Percentiles rank a stretch among this genome's conserved stretches.
phyloP scores from a whole-genome alignment of 176 grass and related monocot genomes.

The Oryza glumipatula region DNA sequence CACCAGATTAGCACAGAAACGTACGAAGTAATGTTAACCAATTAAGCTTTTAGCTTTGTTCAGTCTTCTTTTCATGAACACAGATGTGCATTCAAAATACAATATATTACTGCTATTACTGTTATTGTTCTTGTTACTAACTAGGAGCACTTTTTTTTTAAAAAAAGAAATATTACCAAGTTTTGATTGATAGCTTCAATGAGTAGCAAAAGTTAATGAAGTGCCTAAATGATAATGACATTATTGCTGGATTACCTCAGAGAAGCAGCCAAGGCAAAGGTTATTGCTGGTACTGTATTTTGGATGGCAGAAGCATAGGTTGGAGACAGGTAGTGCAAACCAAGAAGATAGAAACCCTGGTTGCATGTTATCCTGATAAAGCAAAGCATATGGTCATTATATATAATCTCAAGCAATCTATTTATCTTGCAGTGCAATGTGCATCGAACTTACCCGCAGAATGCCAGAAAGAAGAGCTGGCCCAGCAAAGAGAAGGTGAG shows the following conservation, averaged over 20 bases:
- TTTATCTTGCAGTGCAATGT: neutral
- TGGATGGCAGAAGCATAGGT: conserved; percentile 85
- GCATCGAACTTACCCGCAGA: conserved; percentile 50
- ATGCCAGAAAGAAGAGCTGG: conserved; percentile 71
- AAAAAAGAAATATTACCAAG: neutral
- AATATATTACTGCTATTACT: neutral
- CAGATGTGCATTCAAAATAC: neutral
- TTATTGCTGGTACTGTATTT: conserved; percentile 65
- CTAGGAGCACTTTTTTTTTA: neutral
- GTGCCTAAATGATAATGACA: neutral
- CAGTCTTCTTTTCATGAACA: neutral
- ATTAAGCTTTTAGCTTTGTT: neutral
- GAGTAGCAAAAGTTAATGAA: neutral
- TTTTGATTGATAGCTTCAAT: neutral
- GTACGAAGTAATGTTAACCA: neutral
- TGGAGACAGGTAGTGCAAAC: conserved; percentile 67
- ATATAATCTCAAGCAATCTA: neutral
- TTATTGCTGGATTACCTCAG: conserved; percentile 44
- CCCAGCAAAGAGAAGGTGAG: conserved; percentile 63
- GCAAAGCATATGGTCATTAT: neutral
- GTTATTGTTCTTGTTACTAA: neutral
- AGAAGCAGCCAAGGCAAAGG: conserved; percentile 61
- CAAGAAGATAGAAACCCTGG: conserved; percentile 73
- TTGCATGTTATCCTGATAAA: conserved; percentile 63
- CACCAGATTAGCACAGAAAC: neutral